phyloP scores from a whole-genome alignment of 2,329 filamentous ascomycete species.

The Phyllosticta citribraziliensis region DNA sequence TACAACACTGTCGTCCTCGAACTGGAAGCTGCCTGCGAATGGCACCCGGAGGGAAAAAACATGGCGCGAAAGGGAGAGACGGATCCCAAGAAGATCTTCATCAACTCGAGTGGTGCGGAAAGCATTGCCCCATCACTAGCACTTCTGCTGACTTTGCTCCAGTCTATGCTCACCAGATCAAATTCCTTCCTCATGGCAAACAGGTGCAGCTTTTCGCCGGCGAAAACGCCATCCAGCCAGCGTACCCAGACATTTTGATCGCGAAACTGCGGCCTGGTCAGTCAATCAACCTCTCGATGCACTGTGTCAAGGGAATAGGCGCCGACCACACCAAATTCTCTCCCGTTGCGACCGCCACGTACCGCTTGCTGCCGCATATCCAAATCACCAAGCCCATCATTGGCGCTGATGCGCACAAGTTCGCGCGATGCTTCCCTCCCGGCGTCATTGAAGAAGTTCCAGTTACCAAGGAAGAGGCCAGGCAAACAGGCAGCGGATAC shows the following conservation, averaged over 20 bases:
- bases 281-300: conserved; percentile 74
- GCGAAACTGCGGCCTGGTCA: conserved; percentile 90
- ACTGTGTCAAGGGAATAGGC: conserved; percentile 91
- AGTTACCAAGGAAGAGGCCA: conserved; percentile 58
- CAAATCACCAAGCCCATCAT: conserved; percentile 74
- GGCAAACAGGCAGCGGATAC: conserved; percentile 51
- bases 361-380: conserved; percentile 83
- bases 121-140: neutral
- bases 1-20: conserved; percentile 78
- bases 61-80: conserved; percentile 58
- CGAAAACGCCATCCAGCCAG: conserved; percentile 60
- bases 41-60: conserved; percentile 52
- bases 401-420: conserved; percentile 79
- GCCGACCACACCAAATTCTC: conserved; percentile 96
- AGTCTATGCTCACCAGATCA: conserved; percentile 46
- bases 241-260: conserved; percentile 87
- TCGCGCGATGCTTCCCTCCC: conserved; percentile 75
- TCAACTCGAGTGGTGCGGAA: conserved; percentile 54
- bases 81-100: conserved; percentile 76
- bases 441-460: conserved; percentile 77
- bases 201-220: conserved; percentile 23
- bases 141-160: neutral
- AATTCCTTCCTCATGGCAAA: conserved; percentile 64
- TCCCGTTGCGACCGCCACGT: conserved; percentile 87
- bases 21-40: conserved; percentile 70